Evolutionary conservation across 1,284 basidiomycete species (phyloP).

Genomic region (Puccinia coronata): DNA sequence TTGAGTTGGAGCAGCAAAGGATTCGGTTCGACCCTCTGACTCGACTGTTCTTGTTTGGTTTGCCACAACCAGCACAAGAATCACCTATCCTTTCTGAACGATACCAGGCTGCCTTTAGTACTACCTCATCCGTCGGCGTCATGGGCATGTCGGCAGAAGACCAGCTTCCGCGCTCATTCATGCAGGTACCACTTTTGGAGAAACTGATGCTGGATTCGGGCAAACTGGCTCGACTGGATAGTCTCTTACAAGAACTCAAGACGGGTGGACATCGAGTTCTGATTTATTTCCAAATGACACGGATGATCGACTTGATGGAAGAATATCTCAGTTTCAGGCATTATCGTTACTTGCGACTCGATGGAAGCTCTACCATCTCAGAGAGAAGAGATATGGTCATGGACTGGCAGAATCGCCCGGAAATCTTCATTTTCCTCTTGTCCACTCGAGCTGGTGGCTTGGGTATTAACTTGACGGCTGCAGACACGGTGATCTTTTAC

Average conservation of each 20-base stretch:
- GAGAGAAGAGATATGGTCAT: slow-evolving; percentile 99
- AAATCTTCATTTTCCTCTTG: slow-evolving; percentile 92
- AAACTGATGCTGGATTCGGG: slow-evolving; percentile 95
- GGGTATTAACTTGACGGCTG: slow-evolving; percentile 97
- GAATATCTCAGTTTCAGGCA: slow-evolving; percentile 97
- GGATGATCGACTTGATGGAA: slow-evolving; percentile 99
- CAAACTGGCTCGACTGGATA: slow-evolving; percentile 88
- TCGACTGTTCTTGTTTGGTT: slow-evolving; percentile 78
- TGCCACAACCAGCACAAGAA: slow-evolving; percentile 71
- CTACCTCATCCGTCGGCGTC: slow-evolving; percentile 70
- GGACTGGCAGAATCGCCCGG: slow-evolving; percentile 96
- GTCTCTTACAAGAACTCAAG: slow-evolving; percentile 87
- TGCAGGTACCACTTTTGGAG: slow-evolving; percentile 94
- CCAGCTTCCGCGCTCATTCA: slow-evolving; percentile 78
- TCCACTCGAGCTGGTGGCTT: slow-evolving; percentile 96
- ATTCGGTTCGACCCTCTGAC: slow-evolving; percentile 65
- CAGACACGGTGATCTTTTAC: slow-evolving; percentile 97
- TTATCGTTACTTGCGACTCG: slow-evolving; percentile 94
- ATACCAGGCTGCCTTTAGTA: slow-evolving; percentile 66
- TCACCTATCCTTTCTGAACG: slow-evolving; percentile 65
- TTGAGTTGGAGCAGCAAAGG: slow-evolving; percentile 71
- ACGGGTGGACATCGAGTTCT: slow-evolving; percentile 89
- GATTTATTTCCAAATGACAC: slow-evolving; percentile 99
- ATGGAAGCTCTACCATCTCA: slow-evolving; percentile 92
- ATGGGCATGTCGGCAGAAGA: slow-evolving; percentile 69